Conservation (phyloP, 1,284 basidiomycete species). For the Mycocalia duriaeana region DNA sequence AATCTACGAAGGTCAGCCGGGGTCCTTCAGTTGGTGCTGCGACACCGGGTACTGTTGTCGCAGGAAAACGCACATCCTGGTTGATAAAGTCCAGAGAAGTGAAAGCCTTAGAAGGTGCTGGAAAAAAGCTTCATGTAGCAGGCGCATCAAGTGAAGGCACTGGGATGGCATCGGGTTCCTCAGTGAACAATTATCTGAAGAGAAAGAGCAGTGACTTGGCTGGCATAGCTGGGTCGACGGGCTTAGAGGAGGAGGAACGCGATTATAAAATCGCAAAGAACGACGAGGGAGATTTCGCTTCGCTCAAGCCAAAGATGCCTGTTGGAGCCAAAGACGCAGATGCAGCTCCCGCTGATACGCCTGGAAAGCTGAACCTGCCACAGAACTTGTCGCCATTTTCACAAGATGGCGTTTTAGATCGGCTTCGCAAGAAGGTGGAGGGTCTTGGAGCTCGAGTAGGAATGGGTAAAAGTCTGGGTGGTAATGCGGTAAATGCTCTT, state of each 20-base stretch:
- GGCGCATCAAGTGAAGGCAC: not conserved
- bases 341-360: not conserved
- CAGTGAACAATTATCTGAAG: conserved; percentile 36
- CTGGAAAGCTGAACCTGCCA: conserved; percentile 1
- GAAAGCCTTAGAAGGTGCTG: conserved; percentile 58
- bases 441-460: conserved; percentile 56
- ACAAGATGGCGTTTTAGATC: conserved; percentile 50
- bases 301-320: conserved; percentile 21
- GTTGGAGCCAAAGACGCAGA: conserved; percentile 6
- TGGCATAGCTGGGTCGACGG: conserved; percentile 7
- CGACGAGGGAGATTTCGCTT: conserved; percentile 27
- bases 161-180: conserved; percentile 5
- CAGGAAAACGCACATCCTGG: conserved; percentile 72
- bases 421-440: conserved; percentile 65
- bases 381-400: not conserved
- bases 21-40: conserved; percentile 40
- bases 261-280: conserved; percentile 46
- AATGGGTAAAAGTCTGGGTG: conserved; percentile 59
- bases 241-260: conserved; percentile 35
- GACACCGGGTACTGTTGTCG: conserved; percentile 39
- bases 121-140: conserved; percentile 33
- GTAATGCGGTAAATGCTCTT: conserved; percentile 50
- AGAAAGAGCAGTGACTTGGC: conserved; percentile 63
- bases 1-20: conserved; percentile 50
- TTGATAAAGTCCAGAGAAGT: conserved; percentile 69